phyloP scores from a whole-genome alignment of 352 stramenopile genomes.

The Globisporangium canariense region DNA sequence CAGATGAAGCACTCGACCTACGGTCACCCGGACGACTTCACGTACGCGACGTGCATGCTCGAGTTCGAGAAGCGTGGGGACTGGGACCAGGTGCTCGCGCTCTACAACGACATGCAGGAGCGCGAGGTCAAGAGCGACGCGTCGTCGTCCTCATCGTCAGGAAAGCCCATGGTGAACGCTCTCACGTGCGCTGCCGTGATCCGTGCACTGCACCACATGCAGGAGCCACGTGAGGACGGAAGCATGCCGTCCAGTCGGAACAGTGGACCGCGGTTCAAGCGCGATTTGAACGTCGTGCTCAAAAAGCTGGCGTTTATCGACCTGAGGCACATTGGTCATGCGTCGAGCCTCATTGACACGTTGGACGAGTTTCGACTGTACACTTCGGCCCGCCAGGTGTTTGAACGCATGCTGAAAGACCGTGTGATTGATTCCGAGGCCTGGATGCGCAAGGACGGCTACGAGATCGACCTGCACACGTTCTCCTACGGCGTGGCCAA shows the following conservation, averaged over 20 bases:
- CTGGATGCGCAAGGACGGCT: slow-evolving; percentile 56
- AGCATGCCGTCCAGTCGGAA: too few relatives aligned
- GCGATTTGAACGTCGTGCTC: slow-evolving; percentile 45
- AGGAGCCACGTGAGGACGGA: slow-evolving; percentile 1
- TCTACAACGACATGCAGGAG: slow-evolving; percentile 62
- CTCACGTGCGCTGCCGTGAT: slow-evolving; percentile 47
- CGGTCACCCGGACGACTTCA: slow-evolving; percentile 53
- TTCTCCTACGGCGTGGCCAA: slow-evolving; percentile 66
- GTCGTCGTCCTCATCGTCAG: not conserved
- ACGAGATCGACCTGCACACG: slow-evolving; percentile 67
- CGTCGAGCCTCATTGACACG: slow-evolving; percentile 55
- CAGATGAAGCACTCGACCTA: slow-evolving; percentile 35
- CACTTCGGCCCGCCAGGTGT: slow-evolving; percentile 39
- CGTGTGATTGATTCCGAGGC: slow-evolving; percentile 29
- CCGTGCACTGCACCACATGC: slow-evolving; percentile 39
- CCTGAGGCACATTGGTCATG: slow-evolving; percentile 41
- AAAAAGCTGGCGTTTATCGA: slow-evolving; percentile 38
- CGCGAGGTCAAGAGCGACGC: slow-evolving; percentile 19
- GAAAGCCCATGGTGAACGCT: slow-evolving; percentile 37
- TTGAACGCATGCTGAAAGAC: slow-evolving; percentile 48
- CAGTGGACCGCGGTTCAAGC: slow-evolving; percentile 20
- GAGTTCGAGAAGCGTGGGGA: slow-evolving; percentile 45
- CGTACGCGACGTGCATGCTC: slow-evolving; percentile 58
- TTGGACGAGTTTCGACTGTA: slow-evolving; percentile 52
- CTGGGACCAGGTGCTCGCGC: slow-evolving; percentile 39